phyloP scores from a whole-genome alignment of 2,329 filamentous ascomycete species.

The Ophidiomyces ophidiicola region DNA sequence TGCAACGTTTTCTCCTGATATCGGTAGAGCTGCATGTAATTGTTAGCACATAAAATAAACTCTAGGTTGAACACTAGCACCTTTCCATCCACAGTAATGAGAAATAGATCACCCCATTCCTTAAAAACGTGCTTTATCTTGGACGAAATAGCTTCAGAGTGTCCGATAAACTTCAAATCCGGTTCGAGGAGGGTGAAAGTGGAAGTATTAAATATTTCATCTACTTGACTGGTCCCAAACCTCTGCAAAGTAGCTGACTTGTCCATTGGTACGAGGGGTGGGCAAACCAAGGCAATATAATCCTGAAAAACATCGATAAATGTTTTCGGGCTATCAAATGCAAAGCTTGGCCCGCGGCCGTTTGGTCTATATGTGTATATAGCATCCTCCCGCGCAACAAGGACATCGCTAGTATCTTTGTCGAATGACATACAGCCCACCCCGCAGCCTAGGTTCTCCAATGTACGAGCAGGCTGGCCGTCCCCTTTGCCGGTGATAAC shows the following conservation, averaged over 20 bases:
- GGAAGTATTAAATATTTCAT: conserved; percentile 72
- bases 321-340: conserved; percentile 84
- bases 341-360: conserved; percentile 74
- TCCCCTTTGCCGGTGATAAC: conserved; percentile 80
- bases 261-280: conserved; percentile 48
- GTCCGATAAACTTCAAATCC: conserved; percentile 76
- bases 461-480: conserved; percentile 71
- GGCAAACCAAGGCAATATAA: conserved; percentile 77
- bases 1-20: conserved; percentile 86
- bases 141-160: conserved; percentile 72
- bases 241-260: conserved; percentile 54
- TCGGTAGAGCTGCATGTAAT: conserved; percentile 53
- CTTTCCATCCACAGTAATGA: conserved; percentile 87
- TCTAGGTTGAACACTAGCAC: conserved; percentile 36
- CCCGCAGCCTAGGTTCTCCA: conserved; percentile 81
- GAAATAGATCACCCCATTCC: conserved; percentile 83
- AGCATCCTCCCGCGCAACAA: conserved; percentile 89
- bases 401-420: conserved; percentile 63
- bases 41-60: conserved; percentile 16
- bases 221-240: conserved; percentile 59
- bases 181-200: conserved; percentile 88
- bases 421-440: conserved; percentile 94
- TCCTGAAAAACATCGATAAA: conserved; percentile 66
- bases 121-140: conserved; percentile 68
- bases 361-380: conserved; percentile 85